Percentiles rank a stretch among this genome's conserved stretches.
These are phyloP conservation scores for Penicillium atrosanguineum DNA, from an alignment of 495 filamentous ascomycete species.

Conservation along the genomic window DNA sequence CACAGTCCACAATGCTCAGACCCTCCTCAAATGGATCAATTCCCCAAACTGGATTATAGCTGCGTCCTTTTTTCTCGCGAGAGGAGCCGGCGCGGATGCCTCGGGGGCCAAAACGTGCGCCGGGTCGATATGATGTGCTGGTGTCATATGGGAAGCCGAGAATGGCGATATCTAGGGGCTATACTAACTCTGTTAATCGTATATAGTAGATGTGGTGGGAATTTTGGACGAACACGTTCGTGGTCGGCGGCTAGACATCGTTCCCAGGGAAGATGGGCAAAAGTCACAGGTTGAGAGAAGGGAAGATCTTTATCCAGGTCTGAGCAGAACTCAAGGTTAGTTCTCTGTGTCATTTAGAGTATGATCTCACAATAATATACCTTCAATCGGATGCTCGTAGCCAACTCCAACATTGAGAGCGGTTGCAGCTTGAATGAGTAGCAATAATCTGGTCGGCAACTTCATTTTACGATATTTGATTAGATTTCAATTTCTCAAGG, in stretches of 20 bases:
- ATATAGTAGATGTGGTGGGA: neutral
- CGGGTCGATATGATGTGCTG: constrained; percentile 61
- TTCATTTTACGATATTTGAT: neutral
- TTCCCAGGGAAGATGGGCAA: constrained; percentile 25
- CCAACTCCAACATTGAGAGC: neutral
- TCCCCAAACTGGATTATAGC: constrained; percentile 33
- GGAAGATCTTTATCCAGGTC: constrained; percentile 27
- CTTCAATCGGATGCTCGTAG: neutral
- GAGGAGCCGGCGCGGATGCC: constrained; percentile 62
- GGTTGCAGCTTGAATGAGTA: neutral
- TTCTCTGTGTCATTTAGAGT: no score
- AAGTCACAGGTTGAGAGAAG: constrained; percentile 28
- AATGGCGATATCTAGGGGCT: neutral
- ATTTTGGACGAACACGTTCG: constrained; percentile 8
- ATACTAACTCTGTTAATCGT: neutral
- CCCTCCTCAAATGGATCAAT: constrained; percentile 53
- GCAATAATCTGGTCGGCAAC: neutral
- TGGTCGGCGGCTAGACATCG: constrained; percentile 19
- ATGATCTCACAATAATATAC: no score
- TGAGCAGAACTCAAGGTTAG: neutral
- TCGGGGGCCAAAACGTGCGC: constrained; percentile 61
- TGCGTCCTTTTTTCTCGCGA: constrained; percentile 25
- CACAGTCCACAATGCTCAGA: constrained; percentile 59
- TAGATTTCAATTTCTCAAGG: neutral
- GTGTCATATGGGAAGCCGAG: constrained; percentile 10